Conservation (phyloP, 2,329 filamentous ascomycete species). For the Rutstroemia sydowiana region DNA sequence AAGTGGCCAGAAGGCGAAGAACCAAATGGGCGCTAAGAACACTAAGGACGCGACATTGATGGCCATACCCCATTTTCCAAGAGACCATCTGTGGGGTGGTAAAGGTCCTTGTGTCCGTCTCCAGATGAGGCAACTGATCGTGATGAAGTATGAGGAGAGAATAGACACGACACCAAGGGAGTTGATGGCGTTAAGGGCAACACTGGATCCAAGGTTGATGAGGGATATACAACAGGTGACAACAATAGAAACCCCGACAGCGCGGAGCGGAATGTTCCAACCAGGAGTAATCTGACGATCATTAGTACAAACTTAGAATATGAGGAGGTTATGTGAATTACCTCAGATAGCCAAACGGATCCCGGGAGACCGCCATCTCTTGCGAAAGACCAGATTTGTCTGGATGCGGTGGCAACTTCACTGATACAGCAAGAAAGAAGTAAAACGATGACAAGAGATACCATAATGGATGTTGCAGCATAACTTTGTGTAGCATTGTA, state of each 20-base stretch:
- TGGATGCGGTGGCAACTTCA: conserved; percentile 29
- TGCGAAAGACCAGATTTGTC: conserved; percentile 37
- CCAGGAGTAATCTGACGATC: conserved; percentile 8
- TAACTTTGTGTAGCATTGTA: conserved; percentile 18
- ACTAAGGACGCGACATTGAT: conserved; percentile 36
- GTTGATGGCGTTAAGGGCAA: conserved; percentile 44
- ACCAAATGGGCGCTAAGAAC: conserved; percentile 34
- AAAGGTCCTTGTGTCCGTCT: conserved; percentile 33
- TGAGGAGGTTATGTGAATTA: conserved; percentile 21
- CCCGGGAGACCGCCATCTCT: conserved; percentile 37
- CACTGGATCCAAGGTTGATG: conserved; percentile 43
- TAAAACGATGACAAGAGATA: conserved; percentile 34
- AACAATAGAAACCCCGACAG: conserved; percentile 14
- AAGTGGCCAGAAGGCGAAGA: conserved; percentile 42
- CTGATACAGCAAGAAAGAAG: conserved; percentile 32
- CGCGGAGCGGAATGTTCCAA: conserved; percentile 13
- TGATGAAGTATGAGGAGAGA: conserved; percentile 43
- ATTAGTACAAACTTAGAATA: conserved; percentile 25
- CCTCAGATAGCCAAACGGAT: conserved; percentile 32
- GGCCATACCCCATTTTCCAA: conserved; percentile 35
- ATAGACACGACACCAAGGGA: conserved; percentile 42
- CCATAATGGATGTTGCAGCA: conserved; percentile 40
- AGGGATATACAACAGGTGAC: conserved; percentile 10
- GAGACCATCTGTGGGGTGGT: conserved; percentile 34
- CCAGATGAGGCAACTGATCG: conserved; percentile 33